Conservation (phyloP, 495 filamentous ascomycete genomes). For the Daldinia loculata region DNA sequence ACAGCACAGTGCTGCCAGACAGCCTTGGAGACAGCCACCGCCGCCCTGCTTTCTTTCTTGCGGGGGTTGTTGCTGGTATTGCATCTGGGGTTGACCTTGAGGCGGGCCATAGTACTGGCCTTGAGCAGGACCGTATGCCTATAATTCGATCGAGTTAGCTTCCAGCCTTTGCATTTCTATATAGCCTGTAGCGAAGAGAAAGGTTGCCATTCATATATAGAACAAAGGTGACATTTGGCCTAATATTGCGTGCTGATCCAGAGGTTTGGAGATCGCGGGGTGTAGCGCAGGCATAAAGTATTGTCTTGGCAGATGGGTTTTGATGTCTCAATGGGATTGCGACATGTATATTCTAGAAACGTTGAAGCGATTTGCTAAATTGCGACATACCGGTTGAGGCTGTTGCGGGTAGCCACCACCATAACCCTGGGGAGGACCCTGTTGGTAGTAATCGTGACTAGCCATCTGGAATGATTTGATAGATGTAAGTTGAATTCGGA, state of each 20-base stretch:
- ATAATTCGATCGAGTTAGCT: conserved; percentile 21
- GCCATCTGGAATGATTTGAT: conserved; percentile 51
- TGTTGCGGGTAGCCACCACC: conserved; percentile 51
- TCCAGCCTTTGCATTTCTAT: background rate
- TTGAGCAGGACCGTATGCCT: conserved; percentile 46
- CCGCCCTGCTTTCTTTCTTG: conserved; percentile 57
- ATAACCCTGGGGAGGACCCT: conserved; percentile 49
- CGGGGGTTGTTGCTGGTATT: conserved; percentile 69
- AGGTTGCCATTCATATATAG: conserved; percentile 4
- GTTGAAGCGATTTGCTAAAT: conserved; percentile 27
- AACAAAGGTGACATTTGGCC: conserved; percentile 10
- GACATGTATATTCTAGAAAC: conserved; percentile 26
- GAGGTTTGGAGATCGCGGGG: conserved; percentile 7
- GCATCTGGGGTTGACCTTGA: conserved; percentile 50
- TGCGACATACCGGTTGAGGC: conserved; percentile 48
- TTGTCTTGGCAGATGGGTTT: conserved; percentile 27
- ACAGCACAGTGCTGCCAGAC: conserved; percentile 76
- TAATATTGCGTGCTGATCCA: conserved; percentile 23
- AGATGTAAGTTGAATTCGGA: conserved; percentile 10
- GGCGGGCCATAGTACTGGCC: conserved; percentile 41
- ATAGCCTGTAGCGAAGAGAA: background rate
- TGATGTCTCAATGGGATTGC: conserved; percentile 19
- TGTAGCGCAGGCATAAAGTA: conserved; percentile 10
- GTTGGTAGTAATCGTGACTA: conserved; percentile 58
- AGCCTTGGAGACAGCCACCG: conserved; percentile 69